Evolutionary conservation across 2,329 filamentous ascomycete species (phyloP).

Genomic region (Claviceps pusilla): DNA sequence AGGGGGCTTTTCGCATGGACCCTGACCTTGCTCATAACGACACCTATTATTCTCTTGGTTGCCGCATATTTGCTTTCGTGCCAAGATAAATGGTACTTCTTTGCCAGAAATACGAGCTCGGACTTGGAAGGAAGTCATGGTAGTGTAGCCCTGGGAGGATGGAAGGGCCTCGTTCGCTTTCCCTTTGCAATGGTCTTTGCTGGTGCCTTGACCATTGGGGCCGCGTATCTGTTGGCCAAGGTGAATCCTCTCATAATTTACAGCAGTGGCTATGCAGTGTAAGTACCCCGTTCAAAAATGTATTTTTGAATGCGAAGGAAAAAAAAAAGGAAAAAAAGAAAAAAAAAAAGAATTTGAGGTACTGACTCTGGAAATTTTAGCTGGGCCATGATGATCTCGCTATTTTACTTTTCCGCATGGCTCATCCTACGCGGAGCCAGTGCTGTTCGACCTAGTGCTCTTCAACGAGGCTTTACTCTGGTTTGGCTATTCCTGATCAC

Average conservation of each 20-base stretch:
- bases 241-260: conserved; percentile 85
- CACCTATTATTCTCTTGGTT: conserved; percentile 56
- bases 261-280: conserved; percentile 70
- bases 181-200: conserved; percentile 60
- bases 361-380: conserved; percentile 17
- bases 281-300: conserved; percentile 11
- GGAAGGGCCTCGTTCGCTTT: conserved; percentile 72
- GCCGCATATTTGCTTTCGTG: conserved; percentile 55
- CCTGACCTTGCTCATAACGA: conserved; percentile 64
- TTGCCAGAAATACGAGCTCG: conserved; percentile 45
- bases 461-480: conserved; percentile 66
- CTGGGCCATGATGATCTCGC: conserved; percentile 72
- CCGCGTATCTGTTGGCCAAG: conserved; percentile 63
- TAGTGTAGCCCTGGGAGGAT: conserved; percentile 52
- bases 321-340: no score
- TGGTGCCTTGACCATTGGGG: conserved; percentile 51
- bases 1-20: conserved; percentile 80
- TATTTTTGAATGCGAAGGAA: no score
- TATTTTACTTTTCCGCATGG: conserved; percentile 74
- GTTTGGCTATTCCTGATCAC: conserved; percentile 70
- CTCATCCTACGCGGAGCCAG: conserved; percentile 65
- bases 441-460: conserved; percentile 66
- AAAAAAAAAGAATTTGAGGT: no score
- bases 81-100: conserved; percentile 76
- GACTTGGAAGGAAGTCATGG: conserved; percentile 44